Evolutionary conservation across 2,329 filamentous ascomycete species (phyloP).

Genomic region (Corinectria fuckeliana): DNA sequence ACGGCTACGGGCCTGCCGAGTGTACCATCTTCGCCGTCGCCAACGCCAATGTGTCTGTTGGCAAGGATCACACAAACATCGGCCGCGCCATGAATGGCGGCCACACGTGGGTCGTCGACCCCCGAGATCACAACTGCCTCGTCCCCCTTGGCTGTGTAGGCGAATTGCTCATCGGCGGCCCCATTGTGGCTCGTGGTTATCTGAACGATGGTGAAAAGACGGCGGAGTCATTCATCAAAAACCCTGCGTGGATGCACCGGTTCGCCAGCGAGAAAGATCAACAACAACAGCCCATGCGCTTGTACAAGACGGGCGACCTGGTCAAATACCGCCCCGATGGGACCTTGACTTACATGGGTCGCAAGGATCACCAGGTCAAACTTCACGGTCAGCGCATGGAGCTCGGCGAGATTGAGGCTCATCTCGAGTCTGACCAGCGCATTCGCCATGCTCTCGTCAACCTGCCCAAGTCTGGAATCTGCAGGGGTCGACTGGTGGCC

Average conservation of each 20-base stretch:
- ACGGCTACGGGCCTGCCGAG: constrained; percentile 36
- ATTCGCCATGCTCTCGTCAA: constrained; percentile 55
- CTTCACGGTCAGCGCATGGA: constrained; percentile 49
- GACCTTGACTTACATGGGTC: constrained; percentile 49
- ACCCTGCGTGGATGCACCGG: not conserved
- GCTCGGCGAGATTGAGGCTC: not conserved
- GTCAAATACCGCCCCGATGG: constrained; percentile 40
- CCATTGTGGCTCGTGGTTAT: constrained; percentile 34
- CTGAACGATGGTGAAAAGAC: constrained; percentile 29
- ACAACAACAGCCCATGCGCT: not conserved
- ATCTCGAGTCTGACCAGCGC: constrained; percentile 55
- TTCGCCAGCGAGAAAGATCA: not conserved
- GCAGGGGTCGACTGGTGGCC: constrained; percentile 21
- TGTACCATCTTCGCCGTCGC: constrained; percentile 20
- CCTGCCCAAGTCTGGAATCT: constrained; percentile 40
- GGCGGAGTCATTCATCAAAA: constrained; percentile 3
- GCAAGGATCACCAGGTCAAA: constrained; percentile 62
- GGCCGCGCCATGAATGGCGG: constrained; percentile 3
- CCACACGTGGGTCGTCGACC: constrained; percentile 29
- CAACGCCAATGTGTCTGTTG: not conserved
- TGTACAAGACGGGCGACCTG: constrained; percentile 24
- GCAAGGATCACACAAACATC: constrained; percentile 16
- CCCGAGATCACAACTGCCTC: constrained; percentile 23
- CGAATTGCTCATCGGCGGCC: constrained; percentile 29
- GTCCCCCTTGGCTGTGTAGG: constrained; percentile 26